Evolutionary conservation across 192 early-diverging fungal genomes (phyloP), one percentile per base, ranked within the genome.

Genomic region (Coemansia sp.): DNA sequence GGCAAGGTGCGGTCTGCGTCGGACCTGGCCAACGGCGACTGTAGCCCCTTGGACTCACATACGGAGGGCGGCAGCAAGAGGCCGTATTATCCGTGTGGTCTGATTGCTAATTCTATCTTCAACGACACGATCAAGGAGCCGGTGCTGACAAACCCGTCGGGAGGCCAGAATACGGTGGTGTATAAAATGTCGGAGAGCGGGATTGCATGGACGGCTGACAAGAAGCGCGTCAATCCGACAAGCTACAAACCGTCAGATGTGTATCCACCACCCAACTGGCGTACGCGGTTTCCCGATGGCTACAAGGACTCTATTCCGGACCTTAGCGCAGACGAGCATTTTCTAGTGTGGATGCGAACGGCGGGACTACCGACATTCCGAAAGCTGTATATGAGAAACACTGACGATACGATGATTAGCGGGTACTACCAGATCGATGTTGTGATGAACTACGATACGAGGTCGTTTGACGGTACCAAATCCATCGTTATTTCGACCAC

Each of bases 321-420:
- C 62, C 81, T 91, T 32, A 55, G 66, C 14, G 56, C 64, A 8
- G 82, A 91, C 81, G 88, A 96, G 77, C 86, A 88, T 41, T 91
- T 99, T 64, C 91, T 95, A 64, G 97, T 99, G 17, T 99, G 97
- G 97, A 97, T 99, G 95, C 84, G 96, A 35, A 92, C 91, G 0
- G 94, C 94, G 17, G 94, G 96, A 9, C 82, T 97, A 52, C 97
- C 97, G 29, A 93, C 87, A 32, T 99, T 99, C 81, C 82, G 96
- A 52, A 99, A 99, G 76, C 81, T 99, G 41, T 98, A 91, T 67
- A 92, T 92, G 32, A 83, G 84, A 64, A 90, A 94, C 67, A 83
- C 83, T 35, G 55, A 74, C 3, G 77, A 79, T 40, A 66, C 70
- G 12, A 74, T 97, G 69, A 58, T 65, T 53, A 71, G 58, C 46